These are phyloP conservation scores for Atkinsonella hypoxylon DNA, from an alignment of 2,329 filamentous ascomycete genomes.

Conservation along the genomic window DNA sequence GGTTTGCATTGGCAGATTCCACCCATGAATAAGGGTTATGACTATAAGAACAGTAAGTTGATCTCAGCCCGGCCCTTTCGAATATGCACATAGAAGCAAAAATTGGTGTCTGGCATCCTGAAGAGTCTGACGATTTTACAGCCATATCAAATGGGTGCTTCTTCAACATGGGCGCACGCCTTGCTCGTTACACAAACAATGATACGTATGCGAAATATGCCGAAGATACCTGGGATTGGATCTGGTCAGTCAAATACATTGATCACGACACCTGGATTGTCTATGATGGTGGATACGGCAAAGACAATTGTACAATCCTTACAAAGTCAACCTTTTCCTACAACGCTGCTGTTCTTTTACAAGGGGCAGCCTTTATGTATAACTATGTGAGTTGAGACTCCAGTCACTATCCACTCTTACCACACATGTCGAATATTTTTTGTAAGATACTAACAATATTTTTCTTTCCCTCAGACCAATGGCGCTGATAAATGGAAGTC, in stretches of 20 bases:
- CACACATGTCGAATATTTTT: conserved; percentile 12
- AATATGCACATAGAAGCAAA: not conserved
- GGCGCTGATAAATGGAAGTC: conserved; percentile 37
- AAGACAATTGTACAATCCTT: conserved; percentile 37
- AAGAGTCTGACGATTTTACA: not conserved
- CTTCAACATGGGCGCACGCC: conserved; percentile 52
- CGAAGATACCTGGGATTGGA: conserved; percentile 50
- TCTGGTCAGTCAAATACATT: conserved; percentile 41
- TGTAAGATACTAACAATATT: conserved; percentile 43
- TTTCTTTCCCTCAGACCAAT: conserved; percentile 25
- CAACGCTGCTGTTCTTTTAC: conserved; percentile 39
- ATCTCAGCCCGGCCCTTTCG: not conserved
- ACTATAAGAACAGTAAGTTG: conserved; percentile 51
- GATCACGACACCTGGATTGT: conserved; percentile 44
- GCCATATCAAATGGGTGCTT: conserved; percentile 46
- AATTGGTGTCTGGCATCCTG: too few species aligned
- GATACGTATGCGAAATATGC: conserved; percentile 52
- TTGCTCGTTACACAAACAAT: conserved; percentile 58
- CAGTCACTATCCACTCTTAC: conserved; percentile 32
- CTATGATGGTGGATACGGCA: conserved; percentile 41
- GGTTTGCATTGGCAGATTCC: conserved; percentile 69
- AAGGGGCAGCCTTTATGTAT: conserved; percentile 47
- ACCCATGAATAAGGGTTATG: conserved; percentile 58
- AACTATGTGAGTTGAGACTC: conserved; percentile 34
- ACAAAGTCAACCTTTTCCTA: conserved; percentile 44